These are phyloP conservation scores for Tuber magnatum DNA, from an alignment of 495 filamentous ascomycete genomes.

Conservation along the genomic window DNA sequence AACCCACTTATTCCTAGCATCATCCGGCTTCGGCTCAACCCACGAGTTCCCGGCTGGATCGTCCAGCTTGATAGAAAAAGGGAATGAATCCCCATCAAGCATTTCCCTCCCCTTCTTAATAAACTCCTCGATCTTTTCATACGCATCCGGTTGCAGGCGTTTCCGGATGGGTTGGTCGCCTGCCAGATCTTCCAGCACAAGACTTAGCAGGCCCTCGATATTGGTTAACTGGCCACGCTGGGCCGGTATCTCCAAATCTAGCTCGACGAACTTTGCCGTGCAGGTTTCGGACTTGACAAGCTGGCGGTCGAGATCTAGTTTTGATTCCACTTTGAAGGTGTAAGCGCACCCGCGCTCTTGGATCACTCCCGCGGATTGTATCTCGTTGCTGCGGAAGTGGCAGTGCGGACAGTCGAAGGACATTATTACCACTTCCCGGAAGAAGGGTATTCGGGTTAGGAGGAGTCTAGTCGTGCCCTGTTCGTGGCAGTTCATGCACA, in stretches of 20 bases:
- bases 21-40: constrained; percentile 76
- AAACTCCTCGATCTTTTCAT: constrained; percentile 65
- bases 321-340: constrained; percentile 60
- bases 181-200: constrained; percentile 67
- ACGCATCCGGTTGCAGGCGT: constrained; percentile 63
- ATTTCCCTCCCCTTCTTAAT: constrained; percentile 64
- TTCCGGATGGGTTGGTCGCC: constrained; percentile 68
- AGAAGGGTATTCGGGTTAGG: constrained; percentile 85
- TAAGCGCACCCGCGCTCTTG: constrained; percentile 81
- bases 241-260: constrained; percentile 85
- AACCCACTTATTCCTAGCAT: constrained; percentile 70
- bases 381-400: constrained; percentile 77
- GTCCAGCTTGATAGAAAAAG: constrained; percentile 79
- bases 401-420: constrained; percentile 90
- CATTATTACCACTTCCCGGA: constrained; percentile 94
- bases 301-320: constrained; percentile 70
- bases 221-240: constrained; percentile 85
- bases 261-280: constrained; percentile 67
- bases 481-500: constrained; percentile 83
- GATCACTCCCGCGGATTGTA: constrained; percentile 82
- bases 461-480: constrained; percentile 80
- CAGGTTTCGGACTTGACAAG: constrained; percentile 87
- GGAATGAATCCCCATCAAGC: constrained; percentile 64
- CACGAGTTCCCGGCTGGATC: constrained; percentile 96
- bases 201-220: constrained; percentile 75